These are phyloP conservation scores for Oryza coarctata DNA, from an alignment of 176 grass and related monocot genomes.

Conservation along the genomic window DNA sequence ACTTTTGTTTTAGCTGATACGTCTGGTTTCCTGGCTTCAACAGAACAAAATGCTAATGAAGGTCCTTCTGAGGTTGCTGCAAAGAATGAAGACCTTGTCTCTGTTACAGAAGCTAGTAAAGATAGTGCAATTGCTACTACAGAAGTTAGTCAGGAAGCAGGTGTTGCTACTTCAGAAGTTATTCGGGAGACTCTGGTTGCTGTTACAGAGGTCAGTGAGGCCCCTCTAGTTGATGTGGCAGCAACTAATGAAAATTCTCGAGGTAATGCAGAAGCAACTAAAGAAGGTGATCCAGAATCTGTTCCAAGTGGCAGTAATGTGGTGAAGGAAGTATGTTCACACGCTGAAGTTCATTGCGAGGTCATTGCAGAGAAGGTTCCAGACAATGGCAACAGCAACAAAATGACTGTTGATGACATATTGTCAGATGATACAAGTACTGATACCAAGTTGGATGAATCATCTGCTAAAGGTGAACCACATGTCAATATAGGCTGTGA, in stretches of 20 bases:
- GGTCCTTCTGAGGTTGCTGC: conserved; percentile 11
- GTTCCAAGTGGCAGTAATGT: conserved; percentile 9
- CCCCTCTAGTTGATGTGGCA: conserved; percentile 24
- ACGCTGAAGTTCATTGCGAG: conserved; percentile 16
- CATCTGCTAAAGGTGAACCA: conserved; percentile 15
- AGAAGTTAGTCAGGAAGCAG: conserved; percentile 16
- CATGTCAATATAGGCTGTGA: conserved; percentile 14
- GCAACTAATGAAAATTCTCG: conserved; percentile 34
- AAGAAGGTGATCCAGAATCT: conserved; percentile 24
- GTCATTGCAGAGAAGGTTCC: conserved; percentile 8
- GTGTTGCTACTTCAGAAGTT: not conserved
- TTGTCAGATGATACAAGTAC: not conserved
- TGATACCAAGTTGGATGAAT: conserved; percentile 25
- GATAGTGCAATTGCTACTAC: not conserved
- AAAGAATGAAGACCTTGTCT: conserved; percentile 13
- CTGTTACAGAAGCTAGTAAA: conserved; percentile 22
- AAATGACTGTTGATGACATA: conserved; percentile 22
- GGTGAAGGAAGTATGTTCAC: conserved; percentile 29
- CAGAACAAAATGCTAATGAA: conserved; percentile 28
- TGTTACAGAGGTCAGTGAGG: conserved; percentile 36
- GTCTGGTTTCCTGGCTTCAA: conserved; percentile 22
- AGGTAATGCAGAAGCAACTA: conserved; percentile 30
- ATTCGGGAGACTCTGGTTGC: conserved; percentile 24
- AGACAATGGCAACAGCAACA: conserved; percentile 20
- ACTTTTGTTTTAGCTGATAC: conserved; percentile 5